Conservation (phyloP, 257 asterid species). For the Plantago ovata region DNA sequence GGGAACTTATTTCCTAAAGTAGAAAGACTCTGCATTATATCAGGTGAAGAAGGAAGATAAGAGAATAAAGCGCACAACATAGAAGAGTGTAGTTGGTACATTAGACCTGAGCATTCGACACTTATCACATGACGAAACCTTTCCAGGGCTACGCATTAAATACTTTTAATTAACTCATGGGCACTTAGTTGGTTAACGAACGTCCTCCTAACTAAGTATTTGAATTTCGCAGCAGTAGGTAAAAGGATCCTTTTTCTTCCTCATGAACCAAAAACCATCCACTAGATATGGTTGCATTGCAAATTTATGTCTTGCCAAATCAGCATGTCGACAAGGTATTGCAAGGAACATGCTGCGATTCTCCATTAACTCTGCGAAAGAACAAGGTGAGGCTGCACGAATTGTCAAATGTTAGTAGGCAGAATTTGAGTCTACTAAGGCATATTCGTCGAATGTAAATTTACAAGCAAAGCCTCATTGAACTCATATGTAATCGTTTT, state of each 20-base stretch:
- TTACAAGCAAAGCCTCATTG: too few species aligned
- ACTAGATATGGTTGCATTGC: slow-evolving; percentile 49
- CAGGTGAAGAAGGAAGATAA: slow-evolving; percentile 47
- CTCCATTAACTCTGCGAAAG: slow-evolving; percentile 39
- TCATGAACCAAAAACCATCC: slow-evolving; percentile 23
- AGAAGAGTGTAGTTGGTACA: slow-evolving; percentile 58
- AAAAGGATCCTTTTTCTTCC: slow-evolving; percentile 36
- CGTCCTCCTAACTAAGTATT: neutral
- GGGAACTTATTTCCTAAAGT: neutral
- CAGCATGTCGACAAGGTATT: slow-evolving; percentile 64
- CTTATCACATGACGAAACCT: slow-evolving; percentile 41
- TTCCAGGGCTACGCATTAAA: slow-evolving; percentile 43
- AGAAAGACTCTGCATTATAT: neutral
- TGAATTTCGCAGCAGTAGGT: slow-evolving; percentile 35
- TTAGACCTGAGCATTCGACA: slow-evolving; percentile 54
- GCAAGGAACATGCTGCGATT: slow-evolving; percentile 51
- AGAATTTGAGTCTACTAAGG: too few species aligned
- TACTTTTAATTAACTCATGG: neutral
- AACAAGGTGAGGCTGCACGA: slow-evolving; percentile 41
- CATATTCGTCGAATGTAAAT: too few species aligned
- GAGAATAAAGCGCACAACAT: slow-evolving; percentile 25
- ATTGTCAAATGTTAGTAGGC: neutral
- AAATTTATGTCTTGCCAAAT: slow-evolving; percentile 68
- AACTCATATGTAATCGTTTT: too few species aligned
- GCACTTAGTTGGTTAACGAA: neutral